phyloP scores from a whole-genome alignment of 1,139 yeast species.

The Pichia sp. region DNA sequence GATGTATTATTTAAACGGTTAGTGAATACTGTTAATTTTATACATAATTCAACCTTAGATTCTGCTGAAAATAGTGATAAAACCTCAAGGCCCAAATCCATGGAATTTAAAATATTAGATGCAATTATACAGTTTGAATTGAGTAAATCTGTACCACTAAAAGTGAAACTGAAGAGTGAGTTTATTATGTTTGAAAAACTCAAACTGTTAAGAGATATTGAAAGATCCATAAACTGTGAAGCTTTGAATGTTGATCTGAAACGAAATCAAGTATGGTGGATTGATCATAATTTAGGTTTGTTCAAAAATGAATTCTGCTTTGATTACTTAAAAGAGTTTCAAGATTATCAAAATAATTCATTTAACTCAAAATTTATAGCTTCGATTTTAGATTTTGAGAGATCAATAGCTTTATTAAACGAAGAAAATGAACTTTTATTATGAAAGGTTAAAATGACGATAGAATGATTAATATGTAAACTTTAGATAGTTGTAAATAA shows the following conservation, averaged over 20 bases:
- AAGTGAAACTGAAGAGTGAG: slow-evolving; percentile 2
- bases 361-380: slow-evolving; percentile 8
- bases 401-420: slow-evolving; percentile 15
- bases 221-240: slow-evolving; percentile 5
- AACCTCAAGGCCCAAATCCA: slow-evolving; percentile 7
- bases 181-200: slow-evolving; percentile 6
- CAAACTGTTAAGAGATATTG: slow-evolving; percentile 11
- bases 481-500: not conserved
- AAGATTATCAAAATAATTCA: slow-evolving; percentile 1
- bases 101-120: slow-evolving; percentile 14
- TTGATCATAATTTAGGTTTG: slow-evolving; percentile 5
- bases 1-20: slow-evolving; percentile 15
- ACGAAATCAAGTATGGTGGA: slow-evolving; percentile 6
- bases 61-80: not conserved
- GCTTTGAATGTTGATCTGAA: not conserved
- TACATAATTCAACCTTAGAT: slow-evolving; percentile 23
- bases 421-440: slow-evolving; percentile 16
- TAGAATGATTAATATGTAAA: not conserved
- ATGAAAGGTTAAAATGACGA: not conserved
- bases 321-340: slow-evolving; percentile 12
- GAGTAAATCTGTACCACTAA: slow-evolving; percentile 14
- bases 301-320: slow-evolving; percentile 15
- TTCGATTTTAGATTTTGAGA: slow-evolving; percentile 18
- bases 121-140: slow-evolving; percentile 20
- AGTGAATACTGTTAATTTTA: slow-evolving; percentile 23